Percentiles rank a stretch among this genome's conserved stretches.
These are phyloP conservation scores for Gamsiella multidivaricata DNA, from an alignment of 192 early-diverging fungal species.

Conservation along the genomic window DNA sequence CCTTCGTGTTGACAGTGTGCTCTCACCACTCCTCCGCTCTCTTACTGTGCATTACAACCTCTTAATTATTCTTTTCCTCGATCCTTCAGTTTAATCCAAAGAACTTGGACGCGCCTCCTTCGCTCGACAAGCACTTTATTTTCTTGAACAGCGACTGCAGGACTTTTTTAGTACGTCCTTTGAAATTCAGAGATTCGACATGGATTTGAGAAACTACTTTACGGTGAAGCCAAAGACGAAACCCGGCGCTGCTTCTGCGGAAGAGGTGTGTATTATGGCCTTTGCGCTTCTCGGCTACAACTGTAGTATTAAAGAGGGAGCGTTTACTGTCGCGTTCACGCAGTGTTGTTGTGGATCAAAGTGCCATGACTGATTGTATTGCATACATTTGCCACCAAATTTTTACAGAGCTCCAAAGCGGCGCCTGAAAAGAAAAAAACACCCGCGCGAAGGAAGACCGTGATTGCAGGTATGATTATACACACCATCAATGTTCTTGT, in stretches of 20 bases:
- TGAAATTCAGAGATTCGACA: slow-evolving; percentile 1
- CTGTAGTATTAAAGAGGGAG: too few species aligned
- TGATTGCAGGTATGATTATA: slow-evolving; percentile 28
- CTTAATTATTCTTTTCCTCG: too few species aligned
- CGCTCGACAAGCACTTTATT: too few species aligned
- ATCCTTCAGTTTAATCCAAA: too few species aligned
- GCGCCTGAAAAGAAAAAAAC: slow-evolving; percentile 35
- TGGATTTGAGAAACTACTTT: slow-evolving; percentile 53
- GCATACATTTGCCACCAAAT: slow-evolving; percentile 52
- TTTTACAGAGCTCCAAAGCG: slow-evolving; percentile 12
- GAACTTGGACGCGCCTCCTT: too few species aligned
- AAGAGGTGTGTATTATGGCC: slow-evolving; percentile 2
- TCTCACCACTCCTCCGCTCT: neutral
- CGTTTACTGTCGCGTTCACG: too few species aligned
- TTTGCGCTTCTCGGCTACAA: neutral
- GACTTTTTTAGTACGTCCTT: neutral
- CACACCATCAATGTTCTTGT: neutral
- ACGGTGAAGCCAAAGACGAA: slow-evolving; percentile 23
- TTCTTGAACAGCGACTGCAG: too few species aligned
- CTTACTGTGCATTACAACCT: too few species aligned
- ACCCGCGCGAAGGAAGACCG: slow-evolving; percentile 20
- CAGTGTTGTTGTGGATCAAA: too few species aligned
- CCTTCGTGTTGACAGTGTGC: too few species aligned
- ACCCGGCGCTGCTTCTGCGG: neutral
- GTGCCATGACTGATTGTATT: slow-evolving; percentile 1